Conservation (phyloP, 2,329 filamentous ascomycete genomes). For the Sporothrix globosa region DNA sequence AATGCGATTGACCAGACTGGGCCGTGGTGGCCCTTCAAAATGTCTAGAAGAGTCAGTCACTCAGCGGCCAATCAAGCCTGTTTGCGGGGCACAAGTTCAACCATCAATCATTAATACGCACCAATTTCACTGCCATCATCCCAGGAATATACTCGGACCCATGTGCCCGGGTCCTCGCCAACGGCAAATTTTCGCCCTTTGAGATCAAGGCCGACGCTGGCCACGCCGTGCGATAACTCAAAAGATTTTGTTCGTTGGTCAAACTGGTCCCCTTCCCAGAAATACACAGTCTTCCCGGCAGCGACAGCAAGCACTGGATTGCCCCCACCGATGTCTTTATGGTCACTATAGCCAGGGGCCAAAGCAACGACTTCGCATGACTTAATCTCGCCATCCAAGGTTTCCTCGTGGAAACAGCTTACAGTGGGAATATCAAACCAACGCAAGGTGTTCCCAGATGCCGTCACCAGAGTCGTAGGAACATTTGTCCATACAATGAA, state of each 20-base stretch:
- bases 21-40: constrained; percentile 95
- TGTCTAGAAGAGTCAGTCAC: constrained; percentile 57
- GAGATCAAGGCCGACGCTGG: constrained; percentile 85
- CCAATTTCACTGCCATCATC: constrained; percentile 79
- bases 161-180: constrained; percentile 88
- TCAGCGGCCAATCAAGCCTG: not conserved
- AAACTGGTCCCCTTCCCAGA: constrained; percentile 78
- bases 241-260: constrained; percentile 76
- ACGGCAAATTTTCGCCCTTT: constrained; percentile 83
- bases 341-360: constrained; percentile 60
- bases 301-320: constrained; percentile 80
- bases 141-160: constrained; percentile 93
- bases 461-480: constrained; percentile 85
- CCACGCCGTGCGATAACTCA: constrained; percentile 80
- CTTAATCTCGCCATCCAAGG: constrained; percentile 81
- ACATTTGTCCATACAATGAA: constrained; percentile 93
- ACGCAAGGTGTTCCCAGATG: constrained; percentile 85
- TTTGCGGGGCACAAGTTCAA: not conserved
- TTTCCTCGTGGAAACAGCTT: constrained; percentile 73
- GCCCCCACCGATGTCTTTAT: constrained; percentile 67
- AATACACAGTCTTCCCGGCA: constrained; percentile 91
- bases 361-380: constrained; percentile 86
- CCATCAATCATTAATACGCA: constrained; percentile 45
- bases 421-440: constrained; percentile 90
- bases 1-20: constrained; percentile 96